phyloP scores from a whole-genome alignment of 1,284 basidiomycete species.

The Coniferiporia sulphurascens region DNA sequence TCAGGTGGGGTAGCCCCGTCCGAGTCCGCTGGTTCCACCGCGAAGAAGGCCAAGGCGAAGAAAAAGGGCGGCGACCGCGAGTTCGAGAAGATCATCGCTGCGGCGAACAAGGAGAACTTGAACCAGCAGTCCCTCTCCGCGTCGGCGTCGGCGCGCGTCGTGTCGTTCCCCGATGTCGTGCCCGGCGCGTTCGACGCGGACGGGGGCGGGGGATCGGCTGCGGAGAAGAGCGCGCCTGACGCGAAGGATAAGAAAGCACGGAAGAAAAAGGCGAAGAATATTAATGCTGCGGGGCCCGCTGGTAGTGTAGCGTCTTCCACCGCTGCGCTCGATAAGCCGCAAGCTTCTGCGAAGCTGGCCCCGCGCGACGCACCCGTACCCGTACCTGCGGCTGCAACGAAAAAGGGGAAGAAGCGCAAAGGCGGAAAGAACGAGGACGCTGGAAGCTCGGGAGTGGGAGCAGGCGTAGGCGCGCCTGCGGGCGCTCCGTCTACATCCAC shows the following conservation, averaged over 20 bases:
- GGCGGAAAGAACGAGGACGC: conserved; percentile 7
- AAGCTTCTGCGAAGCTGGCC: not conserved
- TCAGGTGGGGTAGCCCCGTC: too few relatives aligned
- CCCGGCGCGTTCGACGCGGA: conserved; percentile 40
- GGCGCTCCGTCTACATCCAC: not conserved
- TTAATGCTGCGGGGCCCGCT: not conserved
- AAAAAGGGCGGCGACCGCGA: conserved; percentile 20
- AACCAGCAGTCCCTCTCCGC: conserved; percentile 23
- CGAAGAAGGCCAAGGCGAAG: conserved; percentile 39
- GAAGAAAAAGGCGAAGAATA: conserved; percentile 18
- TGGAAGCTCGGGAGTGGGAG: not conserved
- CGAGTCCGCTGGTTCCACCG: conserved; percentile 26
- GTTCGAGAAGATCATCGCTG: conserved; percentile 13
- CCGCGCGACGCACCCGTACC: conserved; percentile 7
- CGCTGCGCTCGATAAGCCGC: not conserved
- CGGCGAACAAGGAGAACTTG: conserved; percentile 19
- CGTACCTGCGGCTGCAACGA: conserved; percentile 11
- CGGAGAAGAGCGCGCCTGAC: conserved; percentile 21
- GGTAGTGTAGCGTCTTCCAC: not conserved
- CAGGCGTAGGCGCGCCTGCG: not conserved
- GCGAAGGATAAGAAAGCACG: conserved; percentile 16
- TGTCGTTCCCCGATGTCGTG: conserved; percentile 38
- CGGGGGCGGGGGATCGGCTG: conserved; percentile 11
- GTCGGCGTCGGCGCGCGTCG: conserved; percentile 24
- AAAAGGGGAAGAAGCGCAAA: conserved; percentile 21